A percentile compares a stretch with the other conserved stretches of the same genome.
phyloP scores from a whole-genome alignment of 2,329 filamentous ascomycete species.

The Colletotrichum salicis region DNA sequence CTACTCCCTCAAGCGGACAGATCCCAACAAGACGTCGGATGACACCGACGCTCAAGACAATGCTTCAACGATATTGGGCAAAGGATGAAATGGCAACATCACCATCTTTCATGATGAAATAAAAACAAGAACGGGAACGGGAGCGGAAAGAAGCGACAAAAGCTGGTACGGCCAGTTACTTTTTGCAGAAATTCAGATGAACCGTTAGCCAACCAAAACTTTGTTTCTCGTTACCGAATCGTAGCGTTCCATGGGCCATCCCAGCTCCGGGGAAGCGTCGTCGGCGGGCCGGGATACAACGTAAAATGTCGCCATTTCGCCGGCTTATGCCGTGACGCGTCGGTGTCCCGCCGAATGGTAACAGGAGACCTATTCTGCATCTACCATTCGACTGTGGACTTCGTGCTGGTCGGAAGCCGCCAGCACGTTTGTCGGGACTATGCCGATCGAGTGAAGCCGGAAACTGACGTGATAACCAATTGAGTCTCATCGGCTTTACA shows the following conservation, averaged over 20 bases:
- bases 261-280: neutral
- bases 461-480: neutral
- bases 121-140: too few species aligned
- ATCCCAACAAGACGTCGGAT: neutral
- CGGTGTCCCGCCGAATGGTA: neutral
- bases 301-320: slow-evolving; percentile 17
- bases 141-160: neutral
- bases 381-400: neutral
- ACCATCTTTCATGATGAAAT: slow-evolving; percentile 10
- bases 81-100: neutral
- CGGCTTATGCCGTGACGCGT: slow-evolving; percentile 9
- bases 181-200: slow-evolving; percentile 1
- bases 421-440: neutral
- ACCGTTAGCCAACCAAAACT: slow-evolving; percentile 7
- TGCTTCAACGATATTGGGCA: neutral
- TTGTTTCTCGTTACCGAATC: neutral
- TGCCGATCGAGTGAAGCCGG: neutral
- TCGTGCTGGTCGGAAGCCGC: neutral
- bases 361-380: neutral
- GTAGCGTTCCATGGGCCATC: slow-evolving; percentile 7
- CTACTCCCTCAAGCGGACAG: neutral
- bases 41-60: neutral
- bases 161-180: neutral
- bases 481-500: neutral
- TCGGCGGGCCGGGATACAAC: neutral